Evolutionary conservation across 768 basidiomycete species (phyloP).

Genomic region (Tricholoma saponaceum): DNA sequence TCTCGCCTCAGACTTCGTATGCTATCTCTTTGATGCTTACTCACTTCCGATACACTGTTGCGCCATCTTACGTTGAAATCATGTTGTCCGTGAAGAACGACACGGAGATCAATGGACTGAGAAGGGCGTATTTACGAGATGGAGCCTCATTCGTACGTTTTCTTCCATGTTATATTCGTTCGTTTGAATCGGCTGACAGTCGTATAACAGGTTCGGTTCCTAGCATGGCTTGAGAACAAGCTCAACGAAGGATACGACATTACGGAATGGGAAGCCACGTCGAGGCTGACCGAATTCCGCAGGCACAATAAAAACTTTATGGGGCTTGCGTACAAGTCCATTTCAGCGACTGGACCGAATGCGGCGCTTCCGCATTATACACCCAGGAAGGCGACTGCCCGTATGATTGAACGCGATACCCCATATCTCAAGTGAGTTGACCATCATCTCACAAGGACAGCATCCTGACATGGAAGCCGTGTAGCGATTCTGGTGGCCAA

Average conservation of each 20-base stretch:
- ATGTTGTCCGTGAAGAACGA: constrained; percentile 89
- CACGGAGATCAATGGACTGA: constrained; percentile 78
- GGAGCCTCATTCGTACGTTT: constrained; percentile 75
- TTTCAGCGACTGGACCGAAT: constrained; percentile 86
- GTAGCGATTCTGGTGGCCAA: constrained; percentile 84
- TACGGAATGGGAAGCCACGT: constrained; percentile 90
- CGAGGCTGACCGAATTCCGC: constrained; percentile 75
- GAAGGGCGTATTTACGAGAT: constrained; percentile 84
- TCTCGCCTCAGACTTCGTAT: constrained; percentile 72
- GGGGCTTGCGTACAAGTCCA: constrained; percentile 87
- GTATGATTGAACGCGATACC: constrained; percentile 68
- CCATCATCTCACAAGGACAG: constrained; percentile 10
- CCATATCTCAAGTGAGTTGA: constrained; percentile 84
- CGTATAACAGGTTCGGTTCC: constrained; percentile 58
- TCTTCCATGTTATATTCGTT: constrained; percentile 7
- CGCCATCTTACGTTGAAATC: constrained; percentile 65
- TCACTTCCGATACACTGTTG: constrained; percentile 73
- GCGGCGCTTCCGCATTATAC: constrained; percentile 94
- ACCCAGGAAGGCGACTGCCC: constrained; percentile 65
- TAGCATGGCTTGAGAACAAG: constrained; percentile 88
- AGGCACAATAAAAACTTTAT: constrained; percentile 67
- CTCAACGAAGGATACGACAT: constrained; percentile 74
- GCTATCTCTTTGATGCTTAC: constrained; percentile 85
- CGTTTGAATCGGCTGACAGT: constrained; percentile 7
- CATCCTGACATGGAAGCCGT: constrained; percentile 9